Base-by-base conservation (phyloP, 306 rosid species). In the Quercus agrifolia region DNA sequence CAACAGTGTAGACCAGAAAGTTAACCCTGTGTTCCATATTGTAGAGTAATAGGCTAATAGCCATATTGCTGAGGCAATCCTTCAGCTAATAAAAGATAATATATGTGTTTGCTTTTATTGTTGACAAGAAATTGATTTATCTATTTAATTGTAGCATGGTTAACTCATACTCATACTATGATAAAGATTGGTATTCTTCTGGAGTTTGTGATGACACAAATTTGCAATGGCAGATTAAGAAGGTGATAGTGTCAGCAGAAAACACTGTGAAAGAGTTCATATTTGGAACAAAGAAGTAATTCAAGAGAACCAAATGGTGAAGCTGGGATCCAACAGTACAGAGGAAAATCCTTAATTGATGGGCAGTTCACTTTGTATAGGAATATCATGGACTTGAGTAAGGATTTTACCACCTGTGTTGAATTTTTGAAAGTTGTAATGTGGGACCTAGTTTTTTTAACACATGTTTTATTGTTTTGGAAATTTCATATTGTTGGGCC, bases 221-320 rank as follows among this genome's bases (percentile, higher is more conserved):
- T 71, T 78, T 73, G 52, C 76, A 66, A 56, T 82, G 82, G 78
- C 89, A 92, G 99, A 77, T 94, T 78, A 92, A 94, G 86, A 87
- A 76, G 87, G 87, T 76, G 5, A 85, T 94, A 85, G 75, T 51
- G 71, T 90, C 92, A 11, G 97, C 91, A 3, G 81, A 94, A 87
- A 86, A 78, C 73, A 74, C 81, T 9, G 80, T 85, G 20, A 94
- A 94, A 80, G 93, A 80, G 5, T 94, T 67, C 74, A 56, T 94
- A 49, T 87, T 91, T 57, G 91, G 97, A 80, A 82, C 95, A 30
- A 87, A 86, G 78, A 77, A 75, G 71, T 83, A 81, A 57, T 88
- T 81, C 74, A 82, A 79, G 93, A 83, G 76, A 83, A 79, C 9
- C 49, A 77, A 28, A 10, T 55, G 19, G 84, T 73, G 85, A 88